Evolutionary conservation across 495 filamentous ascomycete species (phyloP), one percentile per base, ranked within the genome.

Genomic region (Cercophora scortea): DNA sequence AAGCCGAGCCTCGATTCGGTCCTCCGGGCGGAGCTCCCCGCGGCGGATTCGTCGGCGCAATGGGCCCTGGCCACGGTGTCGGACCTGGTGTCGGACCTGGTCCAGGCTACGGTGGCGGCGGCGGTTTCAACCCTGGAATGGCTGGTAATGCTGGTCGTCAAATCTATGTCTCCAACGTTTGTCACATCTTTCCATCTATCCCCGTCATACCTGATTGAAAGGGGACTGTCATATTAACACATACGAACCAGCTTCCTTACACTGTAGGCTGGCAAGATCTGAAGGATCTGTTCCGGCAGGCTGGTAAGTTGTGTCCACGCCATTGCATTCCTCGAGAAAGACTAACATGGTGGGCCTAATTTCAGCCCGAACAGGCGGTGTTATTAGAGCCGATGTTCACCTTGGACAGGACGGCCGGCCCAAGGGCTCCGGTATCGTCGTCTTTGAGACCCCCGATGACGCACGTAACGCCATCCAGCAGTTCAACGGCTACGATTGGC

Each of bases 401-500:
- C 74, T 89, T 47, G 90, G 90, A 46, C 88, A 87, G 25, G 91
- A 93, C 62, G 93, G 94, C 52, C 88, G 92, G 40, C 90, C 94
- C 19, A 97, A 89, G 73, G 93, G 93, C 35, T 94, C 92, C 47
- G 93, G 93, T 55, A 95, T 97, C 42, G 93, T 98, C 58, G 90
- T 90, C 48, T 98, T 96, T 64, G 94, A 98, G 67, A 88, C 81
- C 40, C 81, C 90, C 3, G 90, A 96, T 33, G 93, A 98, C 70
- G 91, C 94, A 18, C 89, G 90, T 52, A 95, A 90, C 58, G 93
- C 93, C 36, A 98, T 98, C 61, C 79, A 86, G 49, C 91, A 96
- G 65, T 97, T 96, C 76, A 97, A 98, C 65, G 92, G 92, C 52
- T 96, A 95, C 67, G 93, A 98, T 46, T 98, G 93, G 93, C 92